Base-by-base conservation (phyloP, 768 basidiomycete genomes). In the Boletus fagicola region DNA sequence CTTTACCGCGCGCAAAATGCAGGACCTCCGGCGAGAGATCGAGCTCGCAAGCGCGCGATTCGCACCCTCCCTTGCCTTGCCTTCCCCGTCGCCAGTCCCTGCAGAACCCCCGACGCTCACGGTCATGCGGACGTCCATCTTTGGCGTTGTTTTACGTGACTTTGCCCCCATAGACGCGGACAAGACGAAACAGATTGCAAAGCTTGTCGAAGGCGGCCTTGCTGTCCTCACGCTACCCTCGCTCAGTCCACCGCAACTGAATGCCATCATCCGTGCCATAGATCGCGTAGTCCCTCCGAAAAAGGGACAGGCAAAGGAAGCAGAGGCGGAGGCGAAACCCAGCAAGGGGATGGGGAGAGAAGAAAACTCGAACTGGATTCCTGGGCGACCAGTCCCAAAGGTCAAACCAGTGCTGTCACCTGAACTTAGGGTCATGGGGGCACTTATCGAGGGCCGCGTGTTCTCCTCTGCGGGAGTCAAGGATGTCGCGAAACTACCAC, bases 131-230 rank as follows among this genome's bases (percentile, higher is more conserved):
- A 88, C 92, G 11, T 83, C 87, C 61, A 82, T 94, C 50, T 87
- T 94, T 63, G 88, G 90, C 36, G 90, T 88, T 55, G 84, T 88
- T 1, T 73, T 92, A 24, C 83, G 90, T 40, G 82, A 88, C 66
- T 77, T 78, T 59, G 73, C 79, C 0, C 76, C 79, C 45, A 61
- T 88, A 42, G 80, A 86, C 63, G 65, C 76, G 44, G 70, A 72
- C 11, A 72, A 80, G 26, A 78, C 82, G 3, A 74, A 75, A 44
- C 71, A 75, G 53, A 83, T 92, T 73, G 77, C 87, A 28, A 74
- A 78, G 33, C 76, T 81, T 5, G 78, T 85, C 48, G 65, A 76
- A n/a, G 85, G 87, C 58, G 78, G 80, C 30, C 80, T 88, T 62
- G 85, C 85, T 12, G 80, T 88, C 42, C 80, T 92, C 57, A 76